phyloP scores from a whole-genome alignment of 2,329 filamentous ascomycete genomes.

The Monosporascus sp. region DNA sequence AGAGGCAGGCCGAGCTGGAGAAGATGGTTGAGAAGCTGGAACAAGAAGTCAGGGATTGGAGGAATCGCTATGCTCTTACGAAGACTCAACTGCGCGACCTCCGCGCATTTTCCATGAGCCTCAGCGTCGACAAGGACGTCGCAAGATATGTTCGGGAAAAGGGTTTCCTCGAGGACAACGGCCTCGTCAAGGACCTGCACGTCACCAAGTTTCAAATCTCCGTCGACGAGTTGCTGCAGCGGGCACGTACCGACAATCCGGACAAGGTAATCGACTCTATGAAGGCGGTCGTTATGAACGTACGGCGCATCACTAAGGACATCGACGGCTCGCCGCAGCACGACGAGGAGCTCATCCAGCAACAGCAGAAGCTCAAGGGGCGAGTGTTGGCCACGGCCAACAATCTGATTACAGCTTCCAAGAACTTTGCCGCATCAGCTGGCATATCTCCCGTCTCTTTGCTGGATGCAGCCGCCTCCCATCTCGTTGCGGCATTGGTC shows the following conservation, averaged over 20 bases:
- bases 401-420: conserved; percentile 89
- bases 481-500: conserved; percentile 79
- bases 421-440: conserved; percentile 78
- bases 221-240: conserved; percentile 82
- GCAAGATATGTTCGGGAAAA: conserved; percentile 60
- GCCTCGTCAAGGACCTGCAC: conserved; percentile 83
- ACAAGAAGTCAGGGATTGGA: conserved; percentile 83
- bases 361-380: conserved; percentile 67
- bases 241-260: conserved; percentile 68
- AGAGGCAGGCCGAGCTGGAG: conserved; percentile 75
- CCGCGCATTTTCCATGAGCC: conserved; percentile 72
- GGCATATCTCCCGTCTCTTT: conserved; percentile 91
- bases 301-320: conserved; percentile 80
- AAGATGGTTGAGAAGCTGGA: conserved; percentile 72
- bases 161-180: conserved; percentile 64
- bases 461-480: conserved; percentile 86
- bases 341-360: conserved; percentile 49
- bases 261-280: conserved; percentile 76
- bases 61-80: conserved; percentile 77
- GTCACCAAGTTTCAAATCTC: conserved; percentile 93
- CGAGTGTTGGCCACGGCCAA: conserved; percentile 91
- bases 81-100: conserved; percentile 83
- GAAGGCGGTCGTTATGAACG: conserved; percentile 77
- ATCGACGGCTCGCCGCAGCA: conserved; percentile 55
- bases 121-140: conserved; percentile 65